Evolutionary conservation across 1,284 basidiomycete species (phyloP).

Genomic region (Apiotrichum sp.): DNA sequence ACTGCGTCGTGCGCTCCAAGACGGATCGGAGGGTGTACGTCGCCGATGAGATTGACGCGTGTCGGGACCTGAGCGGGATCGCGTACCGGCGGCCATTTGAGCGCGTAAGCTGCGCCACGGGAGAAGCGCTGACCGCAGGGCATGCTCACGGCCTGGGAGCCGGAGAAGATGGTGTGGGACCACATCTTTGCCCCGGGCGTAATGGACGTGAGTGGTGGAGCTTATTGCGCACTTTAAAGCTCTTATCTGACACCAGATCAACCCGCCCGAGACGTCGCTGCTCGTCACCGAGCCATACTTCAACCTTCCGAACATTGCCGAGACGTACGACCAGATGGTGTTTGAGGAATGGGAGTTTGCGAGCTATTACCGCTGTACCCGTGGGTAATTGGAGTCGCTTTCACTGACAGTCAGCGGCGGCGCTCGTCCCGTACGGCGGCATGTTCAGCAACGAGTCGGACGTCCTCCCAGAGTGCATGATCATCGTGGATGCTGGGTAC

Average conservation of each 20-base stretch:
- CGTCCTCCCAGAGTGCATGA: constrained; percentile 64
- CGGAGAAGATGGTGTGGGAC: constrained; percentile 86
- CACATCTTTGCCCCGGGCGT: constrained; percentile 66
- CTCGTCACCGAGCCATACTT: constrained; percentile 90
- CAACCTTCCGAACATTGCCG: constrained; percentile 83
- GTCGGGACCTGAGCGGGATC: constrained; percentile 69
- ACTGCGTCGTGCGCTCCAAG: constrained; percentile 73
- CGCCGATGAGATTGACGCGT: constrained; percentile 69
- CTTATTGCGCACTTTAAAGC: not conserved
- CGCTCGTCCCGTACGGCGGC: constrained; percentile 64
- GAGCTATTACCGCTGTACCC: constrained; percentile 70
- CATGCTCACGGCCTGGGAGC: constrained; percentile 84
- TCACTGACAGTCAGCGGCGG: constrained; percentile 56
- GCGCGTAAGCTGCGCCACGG: constrained; percentile 53
- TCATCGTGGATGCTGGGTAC: constrained; percentile 85
- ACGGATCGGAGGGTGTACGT: constrained; percentile 71
- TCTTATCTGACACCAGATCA: constrained; percentile 52
- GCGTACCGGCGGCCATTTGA: constrained; percentile 78
- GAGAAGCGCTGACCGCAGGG: constrained; percentile 54
- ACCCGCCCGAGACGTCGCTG: constrained; percentile 64
- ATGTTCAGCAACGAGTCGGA: constrained; percentile 54
- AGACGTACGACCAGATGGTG: constrained; percentile 85
- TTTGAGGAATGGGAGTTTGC: constrained; percentile 94
- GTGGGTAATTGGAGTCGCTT: constrained; percentile 51
- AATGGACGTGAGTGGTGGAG: constrained; percentile 55